These are phyloP conservation scores for Heliamphora pulchella DNA, from an alignment of 179 eudicot species.

Conservation along the genomic window DNA sequence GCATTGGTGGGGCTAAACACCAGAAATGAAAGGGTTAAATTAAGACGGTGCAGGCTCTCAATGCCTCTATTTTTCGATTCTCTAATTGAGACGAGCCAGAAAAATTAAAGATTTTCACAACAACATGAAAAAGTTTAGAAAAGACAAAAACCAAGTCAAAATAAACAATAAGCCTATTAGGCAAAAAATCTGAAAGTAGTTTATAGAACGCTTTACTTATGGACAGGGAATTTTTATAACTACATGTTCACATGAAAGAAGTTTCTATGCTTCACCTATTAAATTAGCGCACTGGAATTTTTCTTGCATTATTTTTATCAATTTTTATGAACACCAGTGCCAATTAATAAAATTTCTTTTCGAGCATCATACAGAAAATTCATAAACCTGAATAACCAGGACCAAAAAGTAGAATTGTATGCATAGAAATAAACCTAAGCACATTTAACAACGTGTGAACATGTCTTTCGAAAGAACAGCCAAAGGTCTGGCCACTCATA, in stretches of 20 bases:
- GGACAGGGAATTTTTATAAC: neutral
- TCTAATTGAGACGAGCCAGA: no score
- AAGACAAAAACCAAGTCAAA: no score
- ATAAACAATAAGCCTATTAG: no score
- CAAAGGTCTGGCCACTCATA: neutral
- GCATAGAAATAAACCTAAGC: neutral
- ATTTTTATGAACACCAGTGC: neutral
- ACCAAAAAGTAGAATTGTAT: neutral
- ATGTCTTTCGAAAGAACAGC: neutral
- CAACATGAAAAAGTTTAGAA: no score
- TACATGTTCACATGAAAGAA: neutral
- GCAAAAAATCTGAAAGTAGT: neutral
- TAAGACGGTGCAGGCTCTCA: slow-evolving; percentile 6
- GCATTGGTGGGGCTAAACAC: slow-evolving; percentile 18
- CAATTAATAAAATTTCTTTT: neutral
- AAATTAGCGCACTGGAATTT: neutral
- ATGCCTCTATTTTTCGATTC: neutral
- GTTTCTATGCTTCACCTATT: neutral
- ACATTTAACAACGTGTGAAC: neutral
- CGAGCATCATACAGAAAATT: no score
- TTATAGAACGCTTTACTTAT: neutral
- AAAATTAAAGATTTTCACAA: no score
- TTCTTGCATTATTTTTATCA: neutral
- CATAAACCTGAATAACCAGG: neutral
- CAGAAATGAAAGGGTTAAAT: slow-evolving; percentile 5